A percentile compares a stretch with the other conserved stretches of the same genome.
These are phyloP conservation scores for Ogataea philodendri DNA, from an alignment of 805 yeast genomes.

Conservation along the genomic window DNA sequence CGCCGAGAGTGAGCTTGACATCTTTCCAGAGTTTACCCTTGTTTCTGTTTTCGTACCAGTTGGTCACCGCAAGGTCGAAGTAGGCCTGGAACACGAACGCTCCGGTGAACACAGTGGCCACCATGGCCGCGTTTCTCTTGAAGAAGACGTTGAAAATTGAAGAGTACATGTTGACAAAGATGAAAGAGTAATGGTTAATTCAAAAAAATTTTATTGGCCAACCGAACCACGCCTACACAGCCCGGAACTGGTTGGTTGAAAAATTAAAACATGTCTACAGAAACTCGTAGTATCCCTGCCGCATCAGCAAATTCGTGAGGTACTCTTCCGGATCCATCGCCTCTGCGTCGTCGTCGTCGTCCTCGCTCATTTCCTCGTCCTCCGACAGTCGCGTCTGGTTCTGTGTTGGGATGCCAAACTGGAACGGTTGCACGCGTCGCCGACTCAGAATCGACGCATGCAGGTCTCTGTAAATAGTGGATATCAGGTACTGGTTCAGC, in stretches of 20 bases:
- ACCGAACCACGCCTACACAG: constrained; percentile 5
- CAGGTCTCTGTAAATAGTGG: constrained; percentile 18
- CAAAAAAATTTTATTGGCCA: constrained; percentile 20
- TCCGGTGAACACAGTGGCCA: constrained; percentile 75
- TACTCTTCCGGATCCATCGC: constrained; percentile 21
- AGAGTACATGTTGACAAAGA: constrained; percentile 31
- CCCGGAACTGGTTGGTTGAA: too few relatives aligned
- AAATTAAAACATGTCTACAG: constrained; percentile 5
- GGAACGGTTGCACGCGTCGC: constrained; percentile 14
- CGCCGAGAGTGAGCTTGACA: constrained; percentile 58
- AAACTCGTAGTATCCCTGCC: constrained; percentile 15
- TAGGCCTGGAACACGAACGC: constrained; percentile 84
- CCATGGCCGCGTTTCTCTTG: constrained; percentile 90
- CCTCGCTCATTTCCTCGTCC: constrained; percentile 15
- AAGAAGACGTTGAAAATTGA: constrained; percentile 63
- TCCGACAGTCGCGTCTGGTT: constrained; percentile 12
- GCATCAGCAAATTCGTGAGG: constrained; percentile 17
- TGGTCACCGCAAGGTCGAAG: constrained; percentile 65
- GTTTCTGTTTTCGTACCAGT: constrained; percentile 76
- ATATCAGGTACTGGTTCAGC: constrained; percentile 45
- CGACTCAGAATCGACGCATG: constrained; percentile 9
- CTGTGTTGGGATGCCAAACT: constrained; percentile 11
- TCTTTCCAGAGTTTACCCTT: constrained; percentile 85
- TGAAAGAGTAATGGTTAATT: constrained; percentile 12
- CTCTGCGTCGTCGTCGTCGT: constrained; percentile 6